Conservation (phyloP, 306 rosid species). For the Vigna mungo region DNA sequence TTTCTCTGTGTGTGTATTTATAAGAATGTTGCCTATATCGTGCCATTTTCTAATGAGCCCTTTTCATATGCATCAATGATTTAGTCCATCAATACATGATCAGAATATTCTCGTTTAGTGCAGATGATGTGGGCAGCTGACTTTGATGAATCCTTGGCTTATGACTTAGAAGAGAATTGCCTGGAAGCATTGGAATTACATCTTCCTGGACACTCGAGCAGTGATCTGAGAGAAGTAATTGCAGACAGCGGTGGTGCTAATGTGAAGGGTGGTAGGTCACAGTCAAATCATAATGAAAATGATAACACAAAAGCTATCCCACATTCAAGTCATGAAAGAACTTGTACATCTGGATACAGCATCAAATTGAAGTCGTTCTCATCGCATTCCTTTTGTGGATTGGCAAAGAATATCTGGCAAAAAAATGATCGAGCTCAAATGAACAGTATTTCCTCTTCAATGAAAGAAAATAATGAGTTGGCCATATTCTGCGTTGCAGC, state of each 20-base stretch:
- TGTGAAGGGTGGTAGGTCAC: conserved; percentile 52
- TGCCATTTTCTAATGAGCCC: neutral
- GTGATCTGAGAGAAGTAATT: conserved; percentile 55
- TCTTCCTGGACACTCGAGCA: conserved; percentile 65
- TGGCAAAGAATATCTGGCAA: conserved; percentile 78
- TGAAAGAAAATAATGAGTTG: conserved; percentile 73
- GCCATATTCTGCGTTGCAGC: conserved; percentile 90
- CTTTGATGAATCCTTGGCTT: conserved; percentile 75
- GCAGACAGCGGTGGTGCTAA: conserved; percentile 50
- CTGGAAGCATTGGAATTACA: conserved; percentile 70
- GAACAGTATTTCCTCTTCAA: conserved; percentile 59
- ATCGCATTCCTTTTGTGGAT: conserved; percentile 74
- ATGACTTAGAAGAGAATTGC: conserved; percentile 69
- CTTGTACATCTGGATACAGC: conserved; percentile 50
- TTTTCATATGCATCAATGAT: conserved; percentile 23
- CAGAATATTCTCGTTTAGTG: conserved; percentile 41
- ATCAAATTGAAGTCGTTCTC: conserved; percentile 60
- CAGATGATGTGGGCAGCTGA: conserved; percentile 99
- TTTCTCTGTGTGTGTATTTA: neutral
- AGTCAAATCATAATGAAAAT: conserved; percentile 54
- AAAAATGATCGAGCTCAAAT: conserved; percentile 58
- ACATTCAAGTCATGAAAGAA: conserved; percentile 54
- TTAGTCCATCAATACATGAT: conserved; percentile 27
- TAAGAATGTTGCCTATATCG: neutral
- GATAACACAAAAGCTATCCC: conserved; percentile 48